Evolutionary conservation across 371 early-diverging fungal genomes (phyloP).

Genomic region (Fennellomyces sp.): DNA sequence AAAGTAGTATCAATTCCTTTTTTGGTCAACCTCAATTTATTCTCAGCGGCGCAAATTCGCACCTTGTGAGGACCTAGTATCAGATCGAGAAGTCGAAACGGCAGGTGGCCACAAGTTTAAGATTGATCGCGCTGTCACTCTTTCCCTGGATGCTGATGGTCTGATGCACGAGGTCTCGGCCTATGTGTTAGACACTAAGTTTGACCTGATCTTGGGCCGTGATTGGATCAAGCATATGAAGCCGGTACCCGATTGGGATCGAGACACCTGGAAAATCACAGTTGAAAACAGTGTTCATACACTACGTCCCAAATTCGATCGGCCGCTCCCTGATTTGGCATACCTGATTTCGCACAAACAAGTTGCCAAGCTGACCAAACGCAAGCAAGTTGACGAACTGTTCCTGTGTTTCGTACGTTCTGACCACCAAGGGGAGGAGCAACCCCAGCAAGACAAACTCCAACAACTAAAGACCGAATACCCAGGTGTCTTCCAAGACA

Average conservation of each 20-base stretch:
- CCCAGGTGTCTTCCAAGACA: slow-evolving; percentile 5
- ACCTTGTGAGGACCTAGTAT: no score
- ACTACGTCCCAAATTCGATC: neutral
- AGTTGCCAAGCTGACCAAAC: neutral
- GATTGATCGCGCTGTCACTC: slow-evolving; percentile 1
- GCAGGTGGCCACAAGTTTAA: slow-evolving; percentile 1
- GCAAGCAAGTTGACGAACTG: neutral
- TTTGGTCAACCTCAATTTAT: no score
- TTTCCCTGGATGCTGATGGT: neutral
- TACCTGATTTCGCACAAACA: slow-evolving; percentile 5
- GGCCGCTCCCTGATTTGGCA: neutral
- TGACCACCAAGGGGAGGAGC: neutral
- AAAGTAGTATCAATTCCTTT: no score
- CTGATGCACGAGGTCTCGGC: neutral
- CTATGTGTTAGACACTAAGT: slow-evolving; percentile 8
- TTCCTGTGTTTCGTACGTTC: neutral
- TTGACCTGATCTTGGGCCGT: slow-evolving; percentile 11
- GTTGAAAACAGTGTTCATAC: neutral
- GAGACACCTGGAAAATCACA: neutral
- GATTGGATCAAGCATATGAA: slow-evolving; percentile 6
- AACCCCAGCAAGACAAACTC: neutral
- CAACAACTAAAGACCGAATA: neutral
- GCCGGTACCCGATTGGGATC: slow-evolving; percentile 7
- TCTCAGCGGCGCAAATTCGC: no score
- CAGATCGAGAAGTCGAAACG: slow-evolving; percentile 1